Base-by-base conservation (phyloP, 768 basidiomycete genomes). In the Tulasnella sp. region DNA sequence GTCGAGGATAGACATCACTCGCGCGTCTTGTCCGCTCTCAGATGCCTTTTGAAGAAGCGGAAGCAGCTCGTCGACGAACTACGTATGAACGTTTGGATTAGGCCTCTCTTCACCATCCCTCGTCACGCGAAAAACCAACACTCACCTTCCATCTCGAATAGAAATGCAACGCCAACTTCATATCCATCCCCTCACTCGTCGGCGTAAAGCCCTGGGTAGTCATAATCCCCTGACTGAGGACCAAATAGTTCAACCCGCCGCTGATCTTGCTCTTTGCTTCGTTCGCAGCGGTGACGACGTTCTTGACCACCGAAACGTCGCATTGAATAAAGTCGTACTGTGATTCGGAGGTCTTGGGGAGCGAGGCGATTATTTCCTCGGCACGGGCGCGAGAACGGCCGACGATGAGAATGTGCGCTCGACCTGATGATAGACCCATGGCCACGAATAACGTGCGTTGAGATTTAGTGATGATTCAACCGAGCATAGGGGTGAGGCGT, bases 321-420 rank as follows among this genome's bases (percentile, higher is more conserved):
- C 78, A 79, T 63, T 72, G 35, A 3, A 79, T 73, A 39, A 79
- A 79, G 64, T 79, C 79, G 74, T 79, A 82, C 22, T 72, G 75
- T 39, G 73, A 75, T 16, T 22, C 39, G 1, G 32, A 12, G 7
- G 75, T 70, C 41, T 74, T 40, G 2, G 73, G 75, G 22, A 77
- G 59, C 9, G 75, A 47, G 1, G 76, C 67, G 40, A 77, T 73
- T 34, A 77, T 74, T 32, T 72, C 17, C 1, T 76, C 73, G 3
- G 77, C 77, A 59, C 72, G 52, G 1, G n/a, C 68, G 32, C 75
- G 42, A 66, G 72, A 76, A 32, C 76, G 71, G 2, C 76, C 77
- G 11, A 71, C 35, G 32, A 77, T 74, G 17, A 76, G 36, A 36
- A 77, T 75, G 67, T 77, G 75, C 5, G 68, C 74, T n/a, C 39